Evolutionary conservation across 1,284 basidiomycete species (phyloP).

Genomic region (Cutaneotrichosporon curvatum): DNA sequence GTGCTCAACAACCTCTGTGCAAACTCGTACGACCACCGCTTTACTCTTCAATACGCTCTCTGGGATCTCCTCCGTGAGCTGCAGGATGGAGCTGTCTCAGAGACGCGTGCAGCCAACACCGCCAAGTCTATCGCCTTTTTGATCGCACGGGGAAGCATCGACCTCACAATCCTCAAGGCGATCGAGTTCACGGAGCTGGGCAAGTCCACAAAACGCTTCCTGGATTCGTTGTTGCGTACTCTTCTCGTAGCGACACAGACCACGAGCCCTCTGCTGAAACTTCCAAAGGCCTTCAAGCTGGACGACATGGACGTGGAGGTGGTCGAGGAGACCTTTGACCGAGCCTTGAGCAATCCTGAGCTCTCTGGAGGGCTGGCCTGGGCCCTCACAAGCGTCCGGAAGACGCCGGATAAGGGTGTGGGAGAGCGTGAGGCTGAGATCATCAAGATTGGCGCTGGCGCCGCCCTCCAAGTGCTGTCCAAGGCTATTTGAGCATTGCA

Average conservation of each 20-base stretch:
- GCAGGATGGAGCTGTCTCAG: constrained; percentile 55
- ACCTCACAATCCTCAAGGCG: constrained; percentile 76
- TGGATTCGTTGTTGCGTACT: constrained; percentile 60
- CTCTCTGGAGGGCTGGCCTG: constrained; percentile 39
- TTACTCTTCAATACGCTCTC: constrained; percentile 90
- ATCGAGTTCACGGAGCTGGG: constrained; percentile 73
- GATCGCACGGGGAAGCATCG: constrained; percentile 64
- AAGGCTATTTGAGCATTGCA: constrained; percentile 19
- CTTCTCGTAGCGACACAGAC: constrained; percentile 67
- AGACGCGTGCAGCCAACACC: constrained; percentile 48
- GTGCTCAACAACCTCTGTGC: constrained; percentile 60
- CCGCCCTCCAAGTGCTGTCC: constrained; percentile 60
- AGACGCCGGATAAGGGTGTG: constrained; percentile 36
- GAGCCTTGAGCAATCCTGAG: constrained; percentile 28
- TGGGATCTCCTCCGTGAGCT: constrained; percentile 96
- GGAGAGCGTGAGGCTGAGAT: constrained; percentile 51
- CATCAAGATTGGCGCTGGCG: constrained; percentile 56
- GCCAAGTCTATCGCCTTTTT: constrained; percentile 74
- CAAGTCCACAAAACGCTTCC: constrained; percentile 57
- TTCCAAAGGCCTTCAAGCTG: constrained; percentile 26
- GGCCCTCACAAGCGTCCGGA: constrained; percentile 57
- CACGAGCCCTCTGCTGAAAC: constrained; percentile 53
- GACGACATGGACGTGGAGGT: constrained; percentile 47
- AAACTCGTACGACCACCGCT: constrained; percentile 59
- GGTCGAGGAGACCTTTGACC: constrained; percentile 41